Evolutionary conservation across 768 basidiomycete species (phyloP).

Genomic region (Lactifluus rugatus): DNA sequence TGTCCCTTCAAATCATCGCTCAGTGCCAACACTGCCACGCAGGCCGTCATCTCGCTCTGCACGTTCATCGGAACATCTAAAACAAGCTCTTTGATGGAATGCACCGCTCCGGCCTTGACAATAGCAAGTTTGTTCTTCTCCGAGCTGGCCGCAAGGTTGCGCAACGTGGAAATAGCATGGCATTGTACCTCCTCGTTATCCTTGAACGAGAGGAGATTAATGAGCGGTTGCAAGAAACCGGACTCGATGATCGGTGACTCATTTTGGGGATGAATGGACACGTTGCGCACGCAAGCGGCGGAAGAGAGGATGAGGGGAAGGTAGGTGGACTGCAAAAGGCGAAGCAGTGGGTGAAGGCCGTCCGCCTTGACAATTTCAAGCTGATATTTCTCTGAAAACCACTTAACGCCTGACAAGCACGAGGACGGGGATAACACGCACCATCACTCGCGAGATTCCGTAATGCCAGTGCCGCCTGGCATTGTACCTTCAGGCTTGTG

Average conservation of each 20-base stretch:
- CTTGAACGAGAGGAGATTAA: conserved; percentile 93
- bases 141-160: conserved; percentile 92
- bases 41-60: conserved; percentile 99
- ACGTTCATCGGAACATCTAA: conserved; percentile 92
- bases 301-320: conserved; percentile 96
- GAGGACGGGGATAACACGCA: conserved; percentile 27
- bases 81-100: conserved; percentile 93
- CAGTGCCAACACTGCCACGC: conserved; percentile 90
- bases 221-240: conserved; percentile 91
- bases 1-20: conserved; percentile 97
- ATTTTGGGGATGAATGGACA: conserved; percentile 97
- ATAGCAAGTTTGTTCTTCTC: conserved; percentile 99
- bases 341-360: conserved; percentile 83
- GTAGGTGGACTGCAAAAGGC: conserved; percentile 92
- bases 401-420: neutral
- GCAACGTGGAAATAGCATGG: conserved; percentile 93
- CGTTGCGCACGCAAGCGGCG: conserved; percentile 97
- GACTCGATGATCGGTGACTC: conserved; percentile 99
- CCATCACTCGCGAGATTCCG: conserved; percentile 97
- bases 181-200: conserved; percentile 99
- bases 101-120: conserved; percentile 93
- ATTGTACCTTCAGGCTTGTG: conserved; percentile 95
- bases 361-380: conserved; percentile 96
- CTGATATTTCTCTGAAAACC: conserved; percentile 86
- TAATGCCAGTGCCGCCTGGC: conserved; percentile 92